A percentile compares a stretch with the other conserved stretches of the same genome.
phyloP scores from a whole-genome alignment of 345 rosid genomes.

The Linum trigynum region DNA sequence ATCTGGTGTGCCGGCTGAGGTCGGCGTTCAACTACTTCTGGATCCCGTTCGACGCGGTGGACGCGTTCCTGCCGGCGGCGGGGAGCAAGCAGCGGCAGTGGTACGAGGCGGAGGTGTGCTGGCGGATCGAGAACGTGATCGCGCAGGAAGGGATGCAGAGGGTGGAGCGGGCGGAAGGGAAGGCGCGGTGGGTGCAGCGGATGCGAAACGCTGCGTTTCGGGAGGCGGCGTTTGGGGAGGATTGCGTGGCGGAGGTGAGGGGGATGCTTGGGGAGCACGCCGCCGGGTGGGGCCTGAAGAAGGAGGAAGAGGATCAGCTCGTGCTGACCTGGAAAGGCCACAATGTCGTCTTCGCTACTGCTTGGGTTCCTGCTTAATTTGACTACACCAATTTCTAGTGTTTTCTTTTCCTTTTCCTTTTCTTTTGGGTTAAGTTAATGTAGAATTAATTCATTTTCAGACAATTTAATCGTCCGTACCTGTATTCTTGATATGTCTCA shows the following conservation, averaged over 20 bases:
- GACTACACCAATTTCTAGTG: not conserved
- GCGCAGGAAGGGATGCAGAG: constrained; percentile 66
- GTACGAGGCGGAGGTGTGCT: constrained; percentile 66
- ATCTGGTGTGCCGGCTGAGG: constrained; percentile 47
- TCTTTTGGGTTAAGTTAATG: not conserved
- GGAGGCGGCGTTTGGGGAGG: constrained; percentile 43
- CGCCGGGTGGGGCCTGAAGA: constrained; percentile 89
- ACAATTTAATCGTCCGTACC: no score
- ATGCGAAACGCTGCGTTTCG: constrained; percentile 53
- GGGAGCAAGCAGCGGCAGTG: constrained; percentile 72
- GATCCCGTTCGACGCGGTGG: constrained; percentile 86
- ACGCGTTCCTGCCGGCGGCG: constrained; percentile 45
- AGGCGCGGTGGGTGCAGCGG: constrained; percentile 61
- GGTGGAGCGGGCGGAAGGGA: constrained; percentile 67
- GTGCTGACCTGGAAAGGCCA: constrained; percentile 96
- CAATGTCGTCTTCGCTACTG: constrained; percentile 80
- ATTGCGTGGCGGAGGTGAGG: constrained; percentile 50
- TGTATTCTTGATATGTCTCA: no score
- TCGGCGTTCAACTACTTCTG: constrained; percentile 72
- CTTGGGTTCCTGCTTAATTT: constrained; percentile 54
- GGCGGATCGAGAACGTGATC: constrained; percentile 85
- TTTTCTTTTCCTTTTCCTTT: not conserved
- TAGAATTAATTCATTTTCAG: not conserved
- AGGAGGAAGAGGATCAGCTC: constrained; percentile 56
- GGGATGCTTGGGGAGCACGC: constrained; percentile 85